Base-by-base conservation (phyloP, 805 yeast genomes). In the Nakazawaea ambrosiae region DNA sequence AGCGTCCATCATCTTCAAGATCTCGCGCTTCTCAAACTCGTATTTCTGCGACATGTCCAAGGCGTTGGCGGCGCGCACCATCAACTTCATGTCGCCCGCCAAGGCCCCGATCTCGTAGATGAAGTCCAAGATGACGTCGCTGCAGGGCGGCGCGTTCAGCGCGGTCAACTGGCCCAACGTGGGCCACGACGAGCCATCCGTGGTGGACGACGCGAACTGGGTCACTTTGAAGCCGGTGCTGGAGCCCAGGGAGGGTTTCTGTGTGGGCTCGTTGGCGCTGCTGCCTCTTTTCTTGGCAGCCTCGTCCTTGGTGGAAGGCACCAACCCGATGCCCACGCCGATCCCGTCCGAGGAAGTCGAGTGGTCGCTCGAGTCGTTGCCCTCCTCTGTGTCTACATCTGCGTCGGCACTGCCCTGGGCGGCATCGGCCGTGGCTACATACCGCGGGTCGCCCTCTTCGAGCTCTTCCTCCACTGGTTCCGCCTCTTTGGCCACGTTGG, bases 41-140 rank as follows among this genome's bases (percentile, higher is more conserved):
- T 70, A 51, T 11, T 59, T 55, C 19, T 53, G 52, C 12, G 70
- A 56, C 72, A 76, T 71, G 36, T 71, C 74, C 34, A 72, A 54
- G 1, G 67, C 75, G 49, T 78, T 77, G 41, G 66, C 54, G 0
- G 79, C 68, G 37, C 83, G 59, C 33, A 78, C 49, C 67, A 81
- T 68, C 42, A 83, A 55, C 47, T 78, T 77, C 58, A 77, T 63
- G 49, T 83, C 90, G 42, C 78, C 71, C 0, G 75, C 75, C 30
- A 79, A 53, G 0, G 78, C 73, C 1, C 81, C 78, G 4, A 74
- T 60, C 45, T 83, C 85, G 48, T 73, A 75, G 31, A 82, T 70
- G 32, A 75, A 53, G 41, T 78, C 80, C 29, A 83, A 63, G 5
- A 76, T 61, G 31, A 61, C 57, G 42, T 73, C 78, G 11, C 71